Conservation (phyloP, 2,329 filamentous ascomycete species). For the Aspergillus viridinutans region DNA sequence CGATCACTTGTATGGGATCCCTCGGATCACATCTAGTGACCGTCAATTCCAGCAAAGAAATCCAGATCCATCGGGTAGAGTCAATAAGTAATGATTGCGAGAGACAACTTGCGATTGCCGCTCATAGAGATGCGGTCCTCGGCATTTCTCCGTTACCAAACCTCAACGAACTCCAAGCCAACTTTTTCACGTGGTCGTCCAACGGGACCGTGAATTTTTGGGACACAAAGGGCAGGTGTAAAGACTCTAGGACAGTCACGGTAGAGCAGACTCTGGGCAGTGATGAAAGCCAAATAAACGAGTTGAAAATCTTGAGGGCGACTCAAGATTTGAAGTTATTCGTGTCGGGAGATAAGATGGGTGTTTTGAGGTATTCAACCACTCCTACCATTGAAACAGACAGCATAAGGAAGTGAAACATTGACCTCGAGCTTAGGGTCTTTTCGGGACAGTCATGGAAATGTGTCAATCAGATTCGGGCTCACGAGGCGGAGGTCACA, state of each 20-base stretch:
- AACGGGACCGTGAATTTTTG: conserved; percentile 79
- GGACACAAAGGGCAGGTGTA: conserved; percentile 67
- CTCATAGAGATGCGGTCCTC: conserved; percentile 57
- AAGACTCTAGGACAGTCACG: conserved; percentile 60
- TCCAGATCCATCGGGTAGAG: conserved; percentile 58
- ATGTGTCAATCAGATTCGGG: conserved; percentile 69
- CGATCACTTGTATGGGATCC: conserved; percentile 65
- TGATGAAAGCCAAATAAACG: conserved; percentile 49
- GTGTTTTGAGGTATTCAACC: conserved; percentile 59
- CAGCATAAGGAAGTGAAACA: background rate
- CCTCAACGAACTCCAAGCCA: conserved; percentile 59
- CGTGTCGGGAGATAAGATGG: conserved; percentile 79
- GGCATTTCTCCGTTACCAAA: conserved; percentile 66
- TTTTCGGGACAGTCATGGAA: conserved; percentile 50
- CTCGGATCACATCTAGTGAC: conserved; percentile 65
- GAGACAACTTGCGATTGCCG: conserved; percentile 43
- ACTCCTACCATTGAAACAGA: background rate
- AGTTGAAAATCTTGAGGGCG: conserved; percentile 55
- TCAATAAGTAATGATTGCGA: conserved; percentile 26
- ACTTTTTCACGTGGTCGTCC: conserved; percentile 86
- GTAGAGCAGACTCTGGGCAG: conserved; percentile 58
- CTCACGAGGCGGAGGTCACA: conserved; percentile 80
- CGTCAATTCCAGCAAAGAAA: conserved; percentile 69
- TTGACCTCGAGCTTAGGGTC: conserved; percentile 25
- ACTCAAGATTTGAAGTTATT: conserved; percentile 62